A percentile compares a stretch with the other conserved stretches of the same genome.
Evolutionary conservation across 108 stramenopile genomes (phyloP).

Genomic region (Schizochytrium sp.): DNA sequence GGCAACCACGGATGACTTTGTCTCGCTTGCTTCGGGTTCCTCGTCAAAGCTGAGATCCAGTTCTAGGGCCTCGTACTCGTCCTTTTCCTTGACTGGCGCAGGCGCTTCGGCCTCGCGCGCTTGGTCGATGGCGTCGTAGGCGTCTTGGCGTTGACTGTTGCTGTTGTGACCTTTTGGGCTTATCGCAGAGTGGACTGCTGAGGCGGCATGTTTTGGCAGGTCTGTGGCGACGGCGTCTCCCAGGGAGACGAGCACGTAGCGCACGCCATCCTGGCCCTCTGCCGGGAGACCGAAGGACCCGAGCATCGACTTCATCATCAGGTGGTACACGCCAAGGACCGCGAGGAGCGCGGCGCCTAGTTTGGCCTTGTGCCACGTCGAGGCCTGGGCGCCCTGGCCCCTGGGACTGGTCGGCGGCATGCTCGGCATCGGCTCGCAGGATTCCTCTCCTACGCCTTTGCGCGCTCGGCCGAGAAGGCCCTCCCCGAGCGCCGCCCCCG

Average conservation of each 20-base stretch:
- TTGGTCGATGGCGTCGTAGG: not conserved
- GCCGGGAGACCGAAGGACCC: not conserved
- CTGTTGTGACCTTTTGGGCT: not conserved
- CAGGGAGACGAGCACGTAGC: not conserved
- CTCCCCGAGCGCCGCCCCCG: too few relatives aligned
- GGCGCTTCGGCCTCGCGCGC: not conserved
- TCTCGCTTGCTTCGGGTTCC: not conserved
- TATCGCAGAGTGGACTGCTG: not conserved
- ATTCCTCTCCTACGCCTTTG: too few relatives aligned
- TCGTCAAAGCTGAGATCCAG: not conserved
- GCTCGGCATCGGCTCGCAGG: too few relatives aligned
- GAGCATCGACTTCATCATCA: not conserved
- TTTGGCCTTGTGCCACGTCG: not conserved
- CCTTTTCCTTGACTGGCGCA: too few relatives aligned
- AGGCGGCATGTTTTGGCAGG: not conserved
- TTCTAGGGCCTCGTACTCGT: not conserved
- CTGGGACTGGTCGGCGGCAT: too few relatives aligned
- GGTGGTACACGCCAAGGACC: not conserved
- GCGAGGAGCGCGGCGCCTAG: not conserved
- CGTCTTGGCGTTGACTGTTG: not conserved
- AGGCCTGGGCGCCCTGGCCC: too few relatives aligned
- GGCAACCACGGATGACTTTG: not conserved
- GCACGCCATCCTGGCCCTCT: not conserved
- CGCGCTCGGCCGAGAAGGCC: too few relatives aligned
- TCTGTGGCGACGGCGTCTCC: not conserved